Evolutionary conservation across 352 stramenopile species (phyloP).

Genomic region (Phytophthora uliginosa): DNA sequence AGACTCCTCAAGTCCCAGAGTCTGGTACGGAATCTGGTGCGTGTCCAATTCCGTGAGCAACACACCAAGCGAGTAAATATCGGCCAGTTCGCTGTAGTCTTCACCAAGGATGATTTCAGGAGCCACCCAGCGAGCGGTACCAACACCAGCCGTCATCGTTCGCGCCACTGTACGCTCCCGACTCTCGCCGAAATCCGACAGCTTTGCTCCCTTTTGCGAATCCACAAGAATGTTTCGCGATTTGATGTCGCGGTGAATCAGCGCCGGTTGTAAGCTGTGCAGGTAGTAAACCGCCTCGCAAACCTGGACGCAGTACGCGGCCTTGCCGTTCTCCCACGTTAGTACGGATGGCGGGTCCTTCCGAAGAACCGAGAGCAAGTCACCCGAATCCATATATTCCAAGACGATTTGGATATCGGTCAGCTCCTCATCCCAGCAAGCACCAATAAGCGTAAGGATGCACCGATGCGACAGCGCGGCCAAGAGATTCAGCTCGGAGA

Average conservation of each 20-base stretch:
- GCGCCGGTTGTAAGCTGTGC: constrained; percentile 85
- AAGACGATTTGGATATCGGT: constrained; percentile 83
- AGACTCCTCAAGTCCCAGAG: constrained; percentile 72
- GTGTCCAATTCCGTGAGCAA: constrained; percentile 79
- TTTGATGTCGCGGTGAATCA: constrained; percentile 95
- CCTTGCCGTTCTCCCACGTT: constrained; percentile 73
- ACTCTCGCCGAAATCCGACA: constrained; percentile 83
- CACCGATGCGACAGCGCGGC: constrained; percentile 77
- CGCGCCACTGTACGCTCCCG: constrained; percentile 78
- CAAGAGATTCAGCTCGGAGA: constrained; percentile 88
- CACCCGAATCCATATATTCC: constrained; percentile 85
- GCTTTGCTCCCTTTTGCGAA: constrained; percentile 73
- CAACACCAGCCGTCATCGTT: constrained; percentile 82
- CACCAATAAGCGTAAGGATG: constrained; percentile 79
- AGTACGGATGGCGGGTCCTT: constrained; percentile 51
- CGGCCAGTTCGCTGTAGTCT: constrained; percentile 76
- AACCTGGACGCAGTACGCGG: constrained; percentile 79
- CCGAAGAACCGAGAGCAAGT: constrained; percentile 73
- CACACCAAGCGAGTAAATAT: constrained; percentile 83
- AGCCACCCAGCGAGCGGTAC: constrained; percentile 80
- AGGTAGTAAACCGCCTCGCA: constrained; percentile 91
- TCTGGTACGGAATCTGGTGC: constrained; percentile 79
- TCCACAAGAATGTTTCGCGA: constrained; percentile 93
- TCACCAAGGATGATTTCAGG: constrained; percentile 86
- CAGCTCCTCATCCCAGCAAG: constrained; percentile 77